Evolutionary conservation across 2,329 filamentous ascomycete genomes (phyloP).

Genomic region (Alternaria sp.): DNA sequence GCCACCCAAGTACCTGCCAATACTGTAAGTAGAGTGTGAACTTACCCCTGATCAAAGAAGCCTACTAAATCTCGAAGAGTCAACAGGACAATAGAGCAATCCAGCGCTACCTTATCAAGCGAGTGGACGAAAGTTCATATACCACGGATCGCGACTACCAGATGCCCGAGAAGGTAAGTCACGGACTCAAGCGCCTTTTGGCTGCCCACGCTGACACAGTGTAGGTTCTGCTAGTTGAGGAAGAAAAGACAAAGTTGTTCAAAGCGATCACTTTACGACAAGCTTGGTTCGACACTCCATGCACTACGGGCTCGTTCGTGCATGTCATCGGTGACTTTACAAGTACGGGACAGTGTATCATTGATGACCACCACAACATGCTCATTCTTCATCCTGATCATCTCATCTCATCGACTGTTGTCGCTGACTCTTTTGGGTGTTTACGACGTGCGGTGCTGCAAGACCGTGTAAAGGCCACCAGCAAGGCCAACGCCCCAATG

Average conservation of each 20-base stretch:
- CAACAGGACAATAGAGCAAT: constrained; percentile 73
- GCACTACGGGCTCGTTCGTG: constrained; percentile 75
- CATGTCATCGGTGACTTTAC: constrained; percentile 85
- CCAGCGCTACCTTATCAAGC: constrained; percentile 83
- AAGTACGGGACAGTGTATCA: constrained; percentile 71
- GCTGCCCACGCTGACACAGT: constrained; percentile 24
- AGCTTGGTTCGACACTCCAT: constrained; percentile 84
- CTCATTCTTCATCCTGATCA: constrained; percentile 94
- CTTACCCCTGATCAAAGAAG: constrained; percentile 21
- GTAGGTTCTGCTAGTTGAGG: constrained; percentile 80
- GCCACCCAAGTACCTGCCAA: constrained; percentile 70
- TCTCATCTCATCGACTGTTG: constrained; percentile 90
- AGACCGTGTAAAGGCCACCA: constrained; percentile 90
- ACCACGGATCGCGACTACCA: constrained; percentile 65
- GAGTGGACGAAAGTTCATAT: constrained; percentile 74
- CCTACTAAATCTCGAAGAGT: constrained; percentile 72
- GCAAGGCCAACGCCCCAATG: constrained; percentile 77
- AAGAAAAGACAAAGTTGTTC: constrained; percentile 71
- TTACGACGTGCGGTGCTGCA: constrained; percentile 90
- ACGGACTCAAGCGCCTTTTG: not conserved
- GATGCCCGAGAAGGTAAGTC: constrained; percentile 72
- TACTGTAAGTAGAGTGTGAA: constrained; percentile 59
- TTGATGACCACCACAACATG: constrained; percentile 83
- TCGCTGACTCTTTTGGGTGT: constrained; percentile 95
- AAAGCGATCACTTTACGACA: constrained; percentile 79